Evolutionary conservation across 345 rosid species (phyloP), one percentile per base, ranked within the genome.

Genomic region (Eucalyptus melliodora): DNA sequence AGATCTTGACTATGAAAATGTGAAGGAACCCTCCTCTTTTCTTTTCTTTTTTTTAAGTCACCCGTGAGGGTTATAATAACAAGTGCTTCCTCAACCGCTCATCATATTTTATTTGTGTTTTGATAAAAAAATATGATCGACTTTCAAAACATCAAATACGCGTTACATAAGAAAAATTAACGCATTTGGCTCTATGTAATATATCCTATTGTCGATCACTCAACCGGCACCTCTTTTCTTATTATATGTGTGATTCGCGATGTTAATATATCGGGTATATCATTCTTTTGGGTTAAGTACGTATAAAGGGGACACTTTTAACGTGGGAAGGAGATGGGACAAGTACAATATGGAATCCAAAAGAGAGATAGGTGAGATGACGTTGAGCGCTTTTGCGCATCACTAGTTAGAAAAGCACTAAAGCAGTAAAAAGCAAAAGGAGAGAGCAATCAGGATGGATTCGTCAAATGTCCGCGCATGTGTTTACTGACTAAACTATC

Each of bases 191-290:
- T 21, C 26, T 8, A 53, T 21, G 11, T 53, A 4, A 37, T 19
- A 3, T 0, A 19, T 0, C 8, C 26, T 37, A 2, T 19, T 37
- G 59, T 37, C 1, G 2, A 37, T 37, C 3, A 19, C 82, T 37
- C 13, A 72, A 37, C 7, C 4, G 21, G 19, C 44, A 37, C 24
- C 44, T 11, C 8, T 40, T 7, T 5, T 40, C 26, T 37, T 23
- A 37, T 77, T 1, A 19, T 72, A 10, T 2, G 47, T 3, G 47
- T 77, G 12, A 21, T 77, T 6, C 2, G 16, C 3, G 16, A 77
- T 77, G 24, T 19, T 23, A 5, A 37, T 37, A 77, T 10, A 77
- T 37, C 0, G 16, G 69, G n/a, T 27, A 27, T 62, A 30, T 12
- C 16, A 34, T 37, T 72, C 82, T 72, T 34, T 62, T 62, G 3